Base-by-base conservation (phyloP, 1,284 basidiomycete genomes). In the Heterobasidion occidentale region DNA sequence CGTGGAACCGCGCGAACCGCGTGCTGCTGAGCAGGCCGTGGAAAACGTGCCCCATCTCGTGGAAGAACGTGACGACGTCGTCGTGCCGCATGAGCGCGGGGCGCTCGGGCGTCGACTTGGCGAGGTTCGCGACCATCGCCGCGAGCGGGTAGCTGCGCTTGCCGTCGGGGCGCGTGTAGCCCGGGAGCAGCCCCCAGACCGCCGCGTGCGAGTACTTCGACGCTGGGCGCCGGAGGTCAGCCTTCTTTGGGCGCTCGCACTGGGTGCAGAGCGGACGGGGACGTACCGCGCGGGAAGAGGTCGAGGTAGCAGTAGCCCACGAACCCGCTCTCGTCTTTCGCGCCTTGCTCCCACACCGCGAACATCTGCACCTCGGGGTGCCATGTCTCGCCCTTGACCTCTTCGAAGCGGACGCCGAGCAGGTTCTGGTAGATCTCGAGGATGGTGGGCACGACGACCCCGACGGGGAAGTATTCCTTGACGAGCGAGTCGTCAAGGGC, bases 31-130 rank as follows among this genome's bases (percentile, higher is more conserved):
- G 71, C 52, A 94, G 70, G 1, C 86, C 87, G 66, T 94, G 92
- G 79, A 92, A 92, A 12, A 90, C 89, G 62, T 94, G 92, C 0
- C 92, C 92, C 83, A 92, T 87, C 68, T 89, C 86, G 62, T 89
- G 86, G 79, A 89, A 89, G 70, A 89, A 88, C 0, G 86, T 89
- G 20, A 87, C 87, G 2, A 88, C 87, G 60, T 90, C 88, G 61
- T 86, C 83, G 61, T 92, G 90, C 42, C 82, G 76, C 88, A 94
- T 88, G 33, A 93, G 74, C 12, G 91, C 91, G 1, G 90, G 90
- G 59, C 86, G 84, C 1, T 85, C 83, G 0, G 85, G 81, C 0
- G 89, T 90, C 2, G 88, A 78, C 67, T 93, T 94, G 2, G 91
- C 88, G 3, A 94, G 78, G 68, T 93, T 94, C 33, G 91, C 91